A percentile compares a stretch with the other conserved stretches of the same genome.
phyloP scores from a whole-genome alignment of 352 stramenopile genomes.

The Phytopythium mirpurense region DNA sequence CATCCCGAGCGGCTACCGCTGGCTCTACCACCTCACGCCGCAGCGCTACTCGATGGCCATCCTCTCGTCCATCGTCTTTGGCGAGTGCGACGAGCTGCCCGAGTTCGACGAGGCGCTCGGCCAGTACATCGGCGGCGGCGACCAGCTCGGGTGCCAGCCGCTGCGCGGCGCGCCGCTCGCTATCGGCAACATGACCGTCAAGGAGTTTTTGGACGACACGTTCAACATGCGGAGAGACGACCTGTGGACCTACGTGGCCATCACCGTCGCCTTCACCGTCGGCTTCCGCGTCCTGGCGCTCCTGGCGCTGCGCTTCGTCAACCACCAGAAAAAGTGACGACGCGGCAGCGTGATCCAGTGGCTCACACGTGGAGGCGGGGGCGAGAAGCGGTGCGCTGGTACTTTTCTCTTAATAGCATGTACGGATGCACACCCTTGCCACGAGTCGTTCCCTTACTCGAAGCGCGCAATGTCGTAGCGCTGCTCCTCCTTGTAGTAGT shows the following conservation, averaged over 20 bases:
- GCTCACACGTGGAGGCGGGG: no score
- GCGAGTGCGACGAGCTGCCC: conserved; percentile 32
- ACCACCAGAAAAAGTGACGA: conserved; percentile 37
- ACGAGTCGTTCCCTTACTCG: no score
- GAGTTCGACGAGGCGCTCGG: conserved; percentile 18
- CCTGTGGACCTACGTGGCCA: conserved; percentile 35
- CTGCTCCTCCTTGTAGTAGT: conserved; percentile 87
- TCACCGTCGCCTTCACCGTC: conserved; percentile 42
- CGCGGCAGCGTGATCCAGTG: no score
- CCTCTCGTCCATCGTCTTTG: conserved; percentile 30
- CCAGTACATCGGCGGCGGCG: conserved; percentile 17
- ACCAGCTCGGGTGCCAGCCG: conserved; percentile 32
- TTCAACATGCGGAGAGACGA: conserved; percentile 61
- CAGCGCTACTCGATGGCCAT: conserved; percentile 35
- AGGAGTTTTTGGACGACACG: conserved; percentile 39
- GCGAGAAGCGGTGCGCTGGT: no score
- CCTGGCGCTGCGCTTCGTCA: conserved; percentile 49
- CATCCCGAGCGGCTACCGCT: conserved; percentile 52
- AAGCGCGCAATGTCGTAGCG: conserved; percentile 29
- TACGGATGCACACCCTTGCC: no score
- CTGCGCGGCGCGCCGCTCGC: conserved; percentile 27
- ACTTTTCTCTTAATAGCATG: no score
- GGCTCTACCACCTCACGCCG: conserved; percentile 35
- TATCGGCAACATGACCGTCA: conserved; percentile 35
- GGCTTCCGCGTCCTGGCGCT: conserved; percentile 40